Percentiles rank a stretch among this genome's conserved stretches.
phyloP scores from a whole-genome alignment of 331 rosid species.

The Arachis monticola region DNA sequence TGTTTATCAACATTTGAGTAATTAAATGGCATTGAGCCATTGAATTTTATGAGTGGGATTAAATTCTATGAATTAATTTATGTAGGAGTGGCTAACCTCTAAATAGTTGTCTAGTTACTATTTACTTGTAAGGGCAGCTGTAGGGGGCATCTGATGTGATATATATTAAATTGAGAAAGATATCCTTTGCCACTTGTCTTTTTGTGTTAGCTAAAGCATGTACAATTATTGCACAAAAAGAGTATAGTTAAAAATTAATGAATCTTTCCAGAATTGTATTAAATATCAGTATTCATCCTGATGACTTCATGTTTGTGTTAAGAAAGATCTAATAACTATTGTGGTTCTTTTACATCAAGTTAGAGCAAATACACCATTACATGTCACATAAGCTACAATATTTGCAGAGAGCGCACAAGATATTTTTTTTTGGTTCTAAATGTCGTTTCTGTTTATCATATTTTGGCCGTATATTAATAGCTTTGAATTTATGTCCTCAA shows the following conservation, averaged over 20 bases:
- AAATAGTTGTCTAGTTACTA: slow-evolving; percentile 3
- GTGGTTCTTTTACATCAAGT: slow-evolving; percentile 12
- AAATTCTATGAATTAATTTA: not conserved
- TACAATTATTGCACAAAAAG: slow-evolving; percentile 4
- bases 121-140: slow-evolving; percentile 26
- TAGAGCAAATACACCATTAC: slow-evolving; percentile 22
- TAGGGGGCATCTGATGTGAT: slow-evolving; percentile 1
- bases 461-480: slow-evolving; percentile 29
- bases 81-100: slow-evolving; percentile 18
- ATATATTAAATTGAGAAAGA: not conserved
- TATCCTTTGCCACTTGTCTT: not conserved
- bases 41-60: slow-evolving; percentile 14
- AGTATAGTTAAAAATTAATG: slow-evolving; percentile 8
- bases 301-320: slow-evolving; percentile 3
- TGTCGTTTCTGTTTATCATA: slow-evolving; percentile 22
- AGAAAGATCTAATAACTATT: slow-evolving; percentile 26
- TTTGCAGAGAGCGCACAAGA: not conserved
- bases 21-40: slow-evolving; percentile 17
- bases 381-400: not conserved
- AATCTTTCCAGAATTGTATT: slow-evolving; percentile 17
- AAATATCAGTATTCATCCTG: slow-evolving; percentile 15
- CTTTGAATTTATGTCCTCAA: slow-evolving; percentile 9
- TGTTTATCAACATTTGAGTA: slow-evolving; percentile 17
- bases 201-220: slow-evolving; percentile 16
- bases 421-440: slow-evolving; percentile 22